phyloP scores from a whole-genome alignment of 345 rosid species.

The Populus davidiana region DNA sequence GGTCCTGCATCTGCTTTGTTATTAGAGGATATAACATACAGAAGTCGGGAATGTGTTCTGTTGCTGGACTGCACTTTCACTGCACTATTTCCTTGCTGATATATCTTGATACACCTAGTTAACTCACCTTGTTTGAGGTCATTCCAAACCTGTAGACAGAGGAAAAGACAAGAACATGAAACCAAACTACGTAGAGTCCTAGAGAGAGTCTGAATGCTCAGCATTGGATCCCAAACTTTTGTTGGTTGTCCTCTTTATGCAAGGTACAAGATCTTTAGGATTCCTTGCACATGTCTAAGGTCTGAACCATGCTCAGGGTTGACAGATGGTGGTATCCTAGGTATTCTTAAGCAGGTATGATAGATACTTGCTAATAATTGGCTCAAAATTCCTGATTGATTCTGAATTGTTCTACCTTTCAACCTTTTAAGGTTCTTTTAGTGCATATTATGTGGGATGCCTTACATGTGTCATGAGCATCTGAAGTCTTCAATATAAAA shows the following conservation, averaged over 20 bases:
- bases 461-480: background rate
- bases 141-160: background rate
- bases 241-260: too few relatives aligned
- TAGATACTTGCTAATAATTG: background rate
- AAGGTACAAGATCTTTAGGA: too few relatives aligned
- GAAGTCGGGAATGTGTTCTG: background rate
- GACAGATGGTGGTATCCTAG: background rate
- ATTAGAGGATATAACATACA: background rate
- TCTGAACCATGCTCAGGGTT: too few relatives aligned
- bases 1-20: background rate
- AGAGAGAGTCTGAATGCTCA: too few relatives aligned
- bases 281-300: too few relatives aligned
- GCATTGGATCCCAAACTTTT: too few relatives aligned
- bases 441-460: background rate
- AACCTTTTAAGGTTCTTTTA: background rate
- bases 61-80: too few relatives aligned
- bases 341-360: background rate
- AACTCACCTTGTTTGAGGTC: background rate
- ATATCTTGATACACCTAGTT: background rate
- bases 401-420: background rate
- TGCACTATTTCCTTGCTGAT: background rate
- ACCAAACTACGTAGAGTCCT: background rate
- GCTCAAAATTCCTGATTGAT: background rate
- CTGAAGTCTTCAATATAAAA: background rate
- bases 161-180: background rate